These are phyloP conservation scores for Pythium brassicae DNA, from an alignment of 352 stramenopile genomes.

Conservation along the genomic window DNA sequence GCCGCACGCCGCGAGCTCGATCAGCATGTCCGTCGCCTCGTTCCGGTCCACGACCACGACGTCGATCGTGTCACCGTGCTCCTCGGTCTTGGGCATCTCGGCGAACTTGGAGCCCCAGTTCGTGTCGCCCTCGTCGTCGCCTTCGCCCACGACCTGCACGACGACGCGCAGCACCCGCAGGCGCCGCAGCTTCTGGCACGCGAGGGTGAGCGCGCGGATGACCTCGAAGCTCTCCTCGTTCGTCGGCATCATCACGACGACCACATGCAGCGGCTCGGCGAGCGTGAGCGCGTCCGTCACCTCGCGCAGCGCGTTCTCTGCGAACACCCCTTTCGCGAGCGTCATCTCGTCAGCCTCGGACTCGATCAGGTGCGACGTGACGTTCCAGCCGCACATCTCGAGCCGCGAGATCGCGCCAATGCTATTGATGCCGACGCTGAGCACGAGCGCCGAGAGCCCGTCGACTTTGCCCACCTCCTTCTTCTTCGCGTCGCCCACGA, in stretches of 20 bases:
- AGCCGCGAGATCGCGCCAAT: slow-evolving; percentile 36
- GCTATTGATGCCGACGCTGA: slow-evolving; percentile 22
- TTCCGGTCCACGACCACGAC: slow-evolving; percentile 55
- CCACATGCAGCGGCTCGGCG: slow-evolving; percentile 45
- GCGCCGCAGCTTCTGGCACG: slow-evolving; percentile 41
- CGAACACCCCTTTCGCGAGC: slow-evolving; percentile 12
- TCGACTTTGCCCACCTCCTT: slow-evolving; percentile 58
- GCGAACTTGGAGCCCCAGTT: slow-evolving; percentile 43
- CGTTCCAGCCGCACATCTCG: slow-evolving; percentile 60
- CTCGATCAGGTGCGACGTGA: slow-evolving; percentile 38
- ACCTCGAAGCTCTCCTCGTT: slow-evolving; percentile 52
- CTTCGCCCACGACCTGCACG: slow-evolving; percentile 35
- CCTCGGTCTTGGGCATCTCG: slow-evolving; percentile 47
- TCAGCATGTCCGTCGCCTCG: slow-evolving; percentile 63
- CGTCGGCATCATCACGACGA: slow-evolving; percentile 57
- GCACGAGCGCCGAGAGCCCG: slow-evolving; percentile 39
- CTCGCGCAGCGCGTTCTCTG: slow-evolving; percentile 14
- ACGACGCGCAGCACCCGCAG: slow-evolving; percentile 52
- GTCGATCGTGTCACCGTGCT: slow-evolving; percentile 59
- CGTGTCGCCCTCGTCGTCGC: slow-evolving; percentile 9
- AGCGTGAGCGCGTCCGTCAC: slow-evolving; percentile 26
- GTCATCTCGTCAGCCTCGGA: slow-evolving; percentile 20
- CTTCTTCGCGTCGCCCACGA: slow-evolving; percentile 51
- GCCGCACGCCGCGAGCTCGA: slow-evolving; percentile 53
- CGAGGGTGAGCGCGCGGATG: slow-evolving; percentile 40